Evolutionary conservation across 1,284 basidiomycete genomes (phyloP).

Genomic region (Lentinus polychrous): DNA sequence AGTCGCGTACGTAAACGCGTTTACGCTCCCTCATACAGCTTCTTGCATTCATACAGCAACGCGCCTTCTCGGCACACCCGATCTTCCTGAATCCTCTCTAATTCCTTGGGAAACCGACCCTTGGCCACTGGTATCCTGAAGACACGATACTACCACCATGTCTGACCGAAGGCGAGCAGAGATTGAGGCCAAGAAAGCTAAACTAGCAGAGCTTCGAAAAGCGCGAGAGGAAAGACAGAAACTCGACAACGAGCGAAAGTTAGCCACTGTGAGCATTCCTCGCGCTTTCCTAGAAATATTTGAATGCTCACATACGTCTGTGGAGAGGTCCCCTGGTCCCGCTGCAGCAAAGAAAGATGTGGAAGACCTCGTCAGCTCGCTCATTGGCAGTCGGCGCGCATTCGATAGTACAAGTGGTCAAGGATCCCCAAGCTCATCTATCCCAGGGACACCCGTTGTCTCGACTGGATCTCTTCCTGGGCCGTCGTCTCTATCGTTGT

Average conservation of each 20-base stretch:
- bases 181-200: slow-evolving; percentile 87
- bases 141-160: slow-evolving; percentile 13
- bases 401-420: slow-evolving; percentile 20
- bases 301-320: slow-evolving; percentile 4
- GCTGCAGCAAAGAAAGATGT: slow-evolving; percentile 46
- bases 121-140: too few relatives aligned
- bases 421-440: slow-evolving; percentile 49
- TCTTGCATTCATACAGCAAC: too few relatives aligned
- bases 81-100: too few relatives aligned
- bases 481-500: slow-evolving; percentile 35
- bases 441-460: slow-evolving; percentile 65
- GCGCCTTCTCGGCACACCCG: too few relatives aligned
- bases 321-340: slow-evolving; percentile 21
- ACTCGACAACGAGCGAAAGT: slow-evolving; percentile 44
- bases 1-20: too few relatives aligned
- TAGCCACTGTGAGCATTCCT: slow-evolving; percentile 29
- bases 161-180: slow-evolving; percentile 59
- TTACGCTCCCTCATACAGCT: too few relatives aligned
- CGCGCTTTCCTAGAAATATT: neutral
- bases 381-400: slow-evolving; percentile 33
- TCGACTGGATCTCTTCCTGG: slow-evolving; percentile 36
- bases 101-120: too few relatives aligned
- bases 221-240: slow-evolving; percentile 61
- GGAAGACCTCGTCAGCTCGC: slow-evolving; percentile 58
- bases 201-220: slow-evolving; percentile 78